phyloP scores from a whole-genome alignment of 2,329 filamentous ascomycete species.

The Corniculantispora saksenae region DNA sequence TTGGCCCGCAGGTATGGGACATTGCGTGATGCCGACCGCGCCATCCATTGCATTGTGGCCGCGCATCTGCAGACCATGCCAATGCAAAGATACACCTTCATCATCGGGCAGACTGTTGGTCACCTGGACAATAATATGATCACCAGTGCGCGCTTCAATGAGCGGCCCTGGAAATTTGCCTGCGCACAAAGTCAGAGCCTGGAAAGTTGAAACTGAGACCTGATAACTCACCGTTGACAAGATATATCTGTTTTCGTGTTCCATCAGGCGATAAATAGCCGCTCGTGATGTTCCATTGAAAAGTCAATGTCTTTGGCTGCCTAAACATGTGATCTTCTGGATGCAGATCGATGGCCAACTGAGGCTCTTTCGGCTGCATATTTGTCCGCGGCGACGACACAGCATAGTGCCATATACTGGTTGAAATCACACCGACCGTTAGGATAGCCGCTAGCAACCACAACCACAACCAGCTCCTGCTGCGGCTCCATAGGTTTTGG shows the following conservation, averaged over 20 bases:
- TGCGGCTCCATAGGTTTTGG: neutral
- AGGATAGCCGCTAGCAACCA: neutral
- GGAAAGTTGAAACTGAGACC: neutral
- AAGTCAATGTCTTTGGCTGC: neutral
- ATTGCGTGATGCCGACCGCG: conserved; percentile 44
- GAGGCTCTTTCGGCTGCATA: neutral
- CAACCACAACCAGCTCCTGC: neutral
- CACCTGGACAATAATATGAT: conserved; percentile 58
- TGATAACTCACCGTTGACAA: conserved; percentile 3
- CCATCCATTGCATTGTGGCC: conserved; percentile 47
- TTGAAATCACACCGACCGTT: neutral
- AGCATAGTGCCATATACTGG: neutral
- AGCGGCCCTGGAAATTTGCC: conserved; percentile 39
- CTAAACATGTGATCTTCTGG: neutral
- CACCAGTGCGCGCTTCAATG: conserved; percentile 54
- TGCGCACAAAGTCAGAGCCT: neutral
- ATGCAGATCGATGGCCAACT: conserved; percentile 2
- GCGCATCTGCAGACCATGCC: conserved; percentile 49
- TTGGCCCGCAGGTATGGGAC: conserved; percentile 39
- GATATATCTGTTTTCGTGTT: neutral
- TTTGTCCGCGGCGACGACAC: neutral
- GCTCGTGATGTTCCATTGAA: neutral
- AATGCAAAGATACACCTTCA: conserved; percentile 47
- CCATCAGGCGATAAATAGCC: conserved; percentile 1
- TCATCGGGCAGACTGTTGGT: conserved; percentile 59